These are phyloP conservation scores for Saksenaea oblongispora DNA, from an alignment of 371 early-diverging fungal genomes.

Conservation along the genomic window DNA sequence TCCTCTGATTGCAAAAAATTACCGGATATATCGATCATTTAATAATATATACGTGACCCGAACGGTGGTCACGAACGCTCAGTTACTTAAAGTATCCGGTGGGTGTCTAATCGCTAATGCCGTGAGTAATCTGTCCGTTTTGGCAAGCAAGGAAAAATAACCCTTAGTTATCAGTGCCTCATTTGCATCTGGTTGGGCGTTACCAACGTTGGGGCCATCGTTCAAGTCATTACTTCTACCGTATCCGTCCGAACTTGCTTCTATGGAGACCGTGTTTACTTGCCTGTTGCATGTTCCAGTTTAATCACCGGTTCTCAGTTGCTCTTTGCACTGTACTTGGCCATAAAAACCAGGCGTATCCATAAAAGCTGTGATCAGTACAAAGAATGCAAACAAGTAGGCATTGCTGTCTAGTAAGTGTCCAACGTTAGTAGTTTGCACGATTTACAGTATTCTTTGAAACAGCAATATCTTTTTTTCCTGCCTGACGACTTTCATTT, in stretches of 20 bases:
- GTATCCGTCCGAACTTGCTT: slow-evolving; percentile 13
- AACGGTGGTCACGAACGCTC: slow-evolving; percentile 36
- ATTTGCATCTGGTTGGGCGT: slow-evolving; percentile 17
- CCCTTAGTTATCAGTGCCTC: slow-evolving; percentile 13
- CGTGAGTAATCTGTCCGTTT: slow-evolving; percentile 15
- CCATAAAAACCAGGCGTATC: slow-evolving; percentile 38
- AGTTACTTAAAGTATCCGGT: slow-evolving; percentile 36
- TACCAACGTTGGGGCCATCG: neutral
- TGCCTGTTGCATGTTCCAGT: slow-evolving; percentile 18
- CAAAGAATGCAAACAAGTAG: slow-evolving; percentile 35
- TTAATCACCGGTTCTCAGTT: slow-evolving; percentile 22
- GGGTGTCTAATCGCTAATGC: slow-evolving; percentile 25
- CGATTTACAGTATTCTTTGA: neutral
- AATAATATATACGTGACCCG: slow-evolving; percentile 42
- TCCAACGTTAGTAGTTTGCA: neutral
- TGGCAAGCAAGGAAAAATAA: neutral
- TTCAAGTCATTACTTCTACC: neutral
- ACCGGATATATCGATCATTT: slow-evolving; percentile 40
- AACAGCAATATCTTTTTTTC: slow-evolving; percentile 4
- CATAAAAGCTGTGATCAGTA: slow-evolving; percentile 23
- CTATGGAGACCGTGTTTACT: slow-evolving; percentile 12
- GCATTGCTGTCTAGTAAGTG: slow-evolving; percentile 41
- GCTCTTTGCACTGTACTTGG: slow-evolving; percentile 32
- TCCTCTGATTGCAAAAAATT: slow-evolving; percentile 42
- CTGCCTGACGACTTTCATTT: neutral